A percentile compares a stretch with the other conserved stretches of the same genome.
phyloP scores from a whole-genome alignment of 805 yeast genomes.

The Ogataea paraovalis region DNA sequence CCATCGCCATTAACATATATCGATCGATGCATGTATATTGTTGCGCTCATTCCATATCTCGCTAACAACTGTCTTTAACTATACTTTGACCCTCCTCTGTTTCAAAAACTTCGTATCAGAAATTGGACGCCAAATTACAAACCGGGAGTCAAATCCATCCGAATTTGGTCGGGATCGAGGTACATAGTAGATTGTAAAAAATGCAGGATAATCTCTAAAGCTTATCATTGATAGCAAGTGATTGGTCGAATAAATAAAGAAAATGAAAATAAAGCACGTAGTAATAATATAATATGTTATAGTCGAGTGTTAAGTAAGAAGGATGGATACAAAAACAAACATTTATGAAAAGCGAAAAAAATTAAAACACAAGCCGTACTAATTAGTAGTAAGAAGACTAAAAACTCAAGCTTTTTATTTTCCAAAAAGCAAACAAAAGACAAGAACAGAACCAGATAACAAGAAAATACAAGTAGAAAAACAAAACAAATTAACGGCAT shows the following conservation, averaged over 20 bases:
- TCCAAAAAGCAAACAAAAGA: conserved; percentile 1
- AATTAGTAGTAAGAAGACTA: background rate
- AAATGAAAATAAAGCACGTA: too few species aligned
- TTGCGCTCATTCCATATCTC: background rate
- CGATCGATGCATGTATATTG: too few species aligned
- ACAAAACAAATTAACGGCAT: conserved; percentile 1
- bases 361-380: conserved; percentile 1
- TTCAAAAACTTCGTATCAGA: too few species aligned
- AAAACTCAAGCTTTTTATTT: conserved; percentile 1
- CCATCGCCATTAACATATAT: too few species aligned
- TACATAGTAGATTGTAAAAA: too few species aligned
- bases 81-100: too few species aligned
- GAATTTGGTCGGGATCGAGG: too few species aligned
- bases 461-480: background rate
- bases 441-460: background rate
- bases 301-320: background rate
- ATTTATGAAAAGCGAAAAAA: background rate
- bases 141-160: too few species aligned
- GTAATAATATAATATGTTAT: background rate
- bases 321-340: background rate
- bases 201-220: too few species aligned
- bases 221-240: too few species aligned
- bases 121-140: too few species aligned
- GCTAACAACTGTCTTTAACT: background rate
- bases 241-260: background rate